Evolutionary conservation across 2,329 filamentous ascomycete species (phyloP).

Genomic region (Stemphylium beticola): DNA sequence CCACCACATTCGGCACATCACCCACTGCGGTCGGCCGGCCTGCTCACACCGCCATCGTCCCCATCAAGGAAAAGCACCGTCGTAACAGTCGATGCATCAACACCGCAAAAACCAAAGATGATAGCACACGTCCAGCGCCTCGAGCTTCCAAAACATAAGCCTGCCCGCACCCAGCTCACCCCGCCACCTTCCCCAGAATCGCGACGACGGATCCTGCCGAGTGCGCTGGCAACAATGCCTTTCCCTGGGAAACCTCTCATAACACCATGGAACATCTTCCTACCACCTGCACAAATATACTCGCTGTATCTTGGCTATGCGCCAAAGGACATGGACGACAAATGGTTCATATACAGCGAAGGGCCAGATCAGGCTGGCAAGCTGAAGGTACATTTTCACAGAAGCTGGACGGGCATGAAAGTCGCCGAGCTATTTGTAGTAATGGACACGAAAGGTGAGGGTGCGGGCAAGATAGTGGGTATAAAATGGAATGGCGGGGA

Average conservation of each 20-base stretch:
- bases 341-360: conserved; percentile 46
- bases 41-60: conserved; percentile 20
- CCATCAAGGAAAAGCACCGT: conserved; percentile 9
- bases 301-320: conserved; percentile 39
- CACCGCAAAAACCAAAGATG: conserved; percentile 4
- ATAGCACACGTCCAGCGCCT: conserved; percentile 15
- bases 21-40: neutral
- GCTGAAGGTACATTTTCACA: conserved; percentile 45
- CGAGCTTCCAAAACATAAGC: conserved; percentile 10
- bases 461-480: conserved; percentile 44
- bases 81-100: conserved; percentile 4
- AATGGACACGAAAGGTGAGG: conserved; percentile 43
- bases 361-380: conserved; percentile 42
- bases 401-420: conserved; percentile 42
- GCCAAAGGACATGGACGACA: conserved; percentile 32
- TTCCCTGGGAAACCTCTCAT: conserved; percentile 30
- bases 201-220: conserved; percentile 18
- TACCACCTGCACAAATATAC: conserved; percentile 38
- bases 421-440: conserved; percentile 44
- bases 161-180: neutral
- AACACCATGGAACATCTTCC: conserved; percentile 40
- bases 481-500: conserved; percentile 43
- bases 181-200: conserved; percentile 7
- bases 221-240: conserved; percentile 23
- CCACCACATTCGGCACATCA: neutral